Percentiles rank a stretch among this genome's conserved stretches.
phyloP scores from a whole-genome alignment of 2,329 filamentous ascomycete genomes.

The Falciphora oryzae region DNA sequence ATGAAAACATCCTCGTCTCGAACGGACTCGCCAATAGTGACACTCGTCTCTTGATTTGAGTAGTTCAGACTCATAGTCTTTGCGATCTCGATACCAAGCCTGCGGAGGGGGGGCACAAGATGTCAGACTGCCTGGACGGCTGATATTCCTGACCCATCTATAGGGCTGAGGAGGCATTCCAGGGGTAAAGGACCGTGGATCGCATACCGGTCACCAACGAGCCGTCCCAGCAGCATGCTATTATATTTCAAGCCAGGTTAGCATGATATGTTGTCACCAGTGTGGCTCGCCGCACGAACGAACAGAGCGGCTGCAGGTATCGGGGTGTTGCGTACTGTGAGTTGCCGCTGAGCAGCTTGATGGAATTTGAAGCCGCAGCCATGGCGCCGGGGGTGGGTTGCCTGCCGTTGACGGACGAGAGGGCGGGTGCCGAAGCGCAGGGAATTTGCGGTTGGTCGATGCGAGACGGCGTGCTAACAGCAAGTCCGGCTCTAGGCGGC shows the following conservation, averaged over 20 bases:
- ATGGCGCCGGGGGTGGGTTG: not conserved
- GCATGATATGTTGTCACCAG: not conserved
- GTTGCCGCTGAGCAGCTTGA: conserved; percentile 12
- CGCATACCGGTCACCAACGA: conserved; percentile 8
- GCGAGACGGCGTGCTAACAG: not conserved
- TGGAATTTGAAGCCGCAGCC: conserved; percentile 9
- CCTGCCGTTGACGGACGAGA: not conserved
- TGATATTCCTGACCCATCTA: not conserved
- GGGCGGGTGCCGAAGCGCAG: too few relatives aligned
- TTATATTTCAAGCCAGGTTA: not conserved
- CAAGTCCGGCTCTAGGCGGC: not conserved
- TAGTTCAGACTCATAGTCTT: conserved; percentile 35
- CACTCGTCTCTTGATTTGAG: conserved; percentile 80
- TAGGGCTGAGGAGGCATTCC: not conserved
- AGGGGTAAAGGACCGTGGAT: not conserved
- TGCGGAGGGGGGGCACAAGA: not conserved
- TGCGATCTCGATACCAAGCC: conserved; percentile 11
- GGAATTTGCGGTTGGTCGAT: not conserved
- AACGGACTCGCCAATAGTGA: conserved; percentile 92
- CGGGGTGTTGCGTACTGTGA: conserved; percentile 7
- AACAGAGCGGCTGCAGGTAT: too few relatives aligned
- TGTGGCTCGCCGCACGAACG: too few relatives aligned
- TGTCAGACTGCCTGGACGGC: not conserved
- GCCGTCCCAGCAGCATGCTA: conserved; percentile 7
- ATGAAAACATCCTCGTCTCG: conserved; percentile 98